These are phyloP conservation scores for Candida palmyrensis DNA, from an alignment of 805 yeast species.

Conservation along the genomic window DNA sequence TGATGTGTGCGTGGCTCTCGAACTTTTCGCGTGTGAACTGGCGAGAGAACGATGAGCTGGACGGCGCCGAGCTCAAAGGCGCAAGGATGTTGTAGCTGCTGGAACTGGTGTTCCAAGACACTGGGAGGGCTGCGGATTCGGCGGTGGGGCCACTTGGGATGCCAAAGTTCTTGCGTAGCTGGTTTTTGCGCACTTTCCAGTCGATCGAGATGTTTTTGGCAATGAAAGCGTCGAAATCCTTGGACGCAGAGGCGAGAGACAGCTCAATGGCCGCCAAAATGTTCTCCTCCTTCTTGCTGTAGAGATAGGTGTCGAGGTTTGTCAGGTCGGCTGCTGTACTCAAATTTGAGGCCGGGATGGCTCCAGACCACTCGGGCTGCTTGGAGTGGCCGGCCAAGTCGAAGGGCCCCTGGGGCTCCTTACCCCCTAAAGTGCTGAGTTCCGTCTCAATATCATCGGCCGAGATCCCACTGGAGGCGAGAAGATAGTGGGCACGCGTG, in stretches of 20 bases:
- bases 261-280: conserved; percentile 80
- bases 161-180: conserved; percentile 70
- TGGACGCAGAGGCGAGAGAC: conserved; percentile 64
- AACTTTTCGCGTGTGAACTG: conserved; percentile 50
- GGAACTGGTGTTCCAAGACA: conserved; percentile 4
- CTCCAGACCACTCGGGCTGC: too few relatives aligned
- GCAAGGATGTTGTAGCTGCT: conserved; percentile 4
- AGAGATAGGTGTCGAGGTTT: conserved; percentile 58
- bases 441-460: conserved; percentile 76
- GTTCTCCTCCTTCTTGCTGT: conserved; percentile 73
- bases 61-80: conserved; percentile 1
- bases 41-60: conserved; percentile 16
- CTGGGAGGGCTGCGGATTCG: neutral
- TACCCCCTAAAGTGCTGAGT: conserved; percentile 24
- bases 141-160: conserved; percentile 13
- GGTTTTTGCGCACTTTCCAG: conserved; percentile 77
- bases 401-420: conserved; percentile 2
- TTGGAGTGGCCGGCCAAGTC: too few relatives aligned
- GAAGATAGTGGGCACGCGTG: conserved; percentile 79
- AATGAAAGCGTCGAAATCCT: conserved; percentile 77
- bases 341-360: neutral
- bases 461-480: conserved; percentile 85
- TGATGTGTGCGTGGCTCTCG: conserved; percentile 68
- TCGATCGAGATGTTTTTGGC: conserved; percentile 69
- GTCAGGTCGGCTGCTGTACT: conserved; percentile 3